These are phyloP conservation scores for Colletotrichum orbiculare DNA, from an alignment of 2,329 filamentous ascomycete species.

Conservation along the genomic window DNA sequence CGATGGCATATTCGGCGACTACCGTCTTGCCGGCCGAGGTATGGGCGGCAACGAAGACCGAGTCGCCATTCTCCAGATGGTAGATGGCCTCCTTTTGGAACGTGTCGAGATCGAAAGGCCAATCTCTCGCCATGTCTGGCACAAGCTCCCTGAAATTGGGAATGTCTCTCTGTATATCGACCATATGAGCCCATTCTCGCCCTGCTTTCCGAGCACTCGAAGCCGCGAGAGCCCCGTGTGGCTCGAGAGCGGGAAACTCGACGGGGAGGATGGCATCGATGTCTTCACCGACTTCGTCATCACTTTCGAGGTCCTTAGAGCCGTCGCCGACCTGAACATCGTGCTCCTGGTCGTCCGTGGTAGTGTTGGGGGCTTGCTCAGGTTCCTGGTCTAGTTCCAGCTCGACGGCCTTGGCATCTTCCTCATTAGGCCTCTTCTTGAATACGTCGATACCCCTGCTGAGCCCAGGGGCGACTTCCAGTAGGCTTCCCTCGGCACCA, in stretches of 20 bases:
- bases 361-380: conserved; percentile 44
- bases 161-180: conserved; percentile 92
- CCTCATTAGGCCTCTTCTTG: conserved; percentile 65
- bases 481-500: conserved; percentile 77
- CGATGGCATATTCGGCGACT: conserved; percentile 97
- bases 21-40: conserved; percentile 98
- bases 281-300: conserved; percentile 64
- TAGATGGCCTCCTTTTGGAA: conserved; percentile 99
- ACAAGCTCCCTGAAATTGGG: conserved; percentile 94
- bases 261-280: conserved; percentile 91
- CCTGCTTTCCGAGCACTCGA: conserved; percentile 79
- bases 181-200: conserved; percentile 97
- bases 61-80: conserved; percentile 95
- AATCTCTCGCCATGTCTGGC: conserved; percentile 94
- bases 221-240: conserved; percentile 79
- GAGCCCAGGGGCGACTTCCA: conserved; percentile 87
- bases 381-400: conserved; percentile 62
- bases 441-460: conserved; percentile 79
- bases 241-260: conserved; percentile 92
- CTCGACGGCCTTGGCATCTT: conserved; percentile 56
- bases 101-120: conserved; percentile 96
- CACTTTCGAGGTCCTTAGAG: conserved; percentile 49
- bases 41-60: conserved; percentile 96
- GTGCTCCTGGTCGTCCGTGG: conserved; percentile 42
- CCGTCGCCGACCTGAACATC: conserved; percentile 38